Conservation (phyloP, 208 protist species). For the Crithidia brevicula region DNA sequence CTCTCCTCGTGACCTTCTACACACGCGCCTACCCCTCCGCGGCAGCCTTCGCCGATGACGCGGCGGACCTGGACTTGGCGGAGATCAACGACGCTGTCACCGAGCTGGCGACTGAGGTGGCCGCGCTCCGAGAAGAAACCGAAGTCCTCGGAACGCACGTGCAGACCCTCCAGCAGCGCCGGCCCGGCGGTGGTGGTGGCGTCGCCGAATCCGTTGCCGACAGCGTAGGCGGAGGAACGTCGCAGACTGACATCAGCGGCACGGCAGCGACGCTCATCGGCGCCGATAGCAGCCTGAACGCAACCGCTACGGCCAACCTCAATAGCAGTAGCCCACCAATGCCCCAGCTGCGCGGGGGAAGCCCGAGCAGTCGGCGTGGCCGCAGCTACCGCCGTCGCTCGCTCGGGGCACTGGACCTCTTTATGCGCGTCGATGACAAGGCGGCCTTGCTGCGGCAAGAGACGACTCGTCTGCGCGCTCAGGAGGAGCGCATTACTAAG, state of each 20-base stretch:
- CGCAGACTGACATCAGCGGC: slow-evolving; percentile 1
- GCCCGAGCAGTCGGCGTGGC: slow-evolving; percentile 38
- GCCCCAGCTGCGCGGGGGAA: not conserved
- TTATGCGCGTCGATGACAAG: slow-evolving; percentile 79
- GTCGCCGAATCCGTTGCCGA: not conserved
- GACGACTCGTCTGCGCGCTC: slow-evolving; percentile 43
- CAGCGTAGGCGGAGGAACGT: not conserved
- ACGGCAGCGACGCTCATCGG: not conserved
- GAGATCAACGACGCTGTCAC: slow-evolving; percentile 54
- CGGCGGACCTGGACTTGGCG: slow-evolving; percentile 34
- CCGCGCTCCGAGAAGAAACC: slow-evolving; percentile 66
- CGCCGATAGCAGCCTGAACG: not conserved
- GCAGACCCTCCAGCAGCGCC: slow-evolving; percentile 38
- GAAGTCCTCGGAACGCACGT: slow-evolving; percentile 47
- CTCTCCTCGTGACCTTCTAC: slow-evolving; percentile 73
- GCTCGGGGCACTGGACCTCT: slow-evolving; percentile 36
- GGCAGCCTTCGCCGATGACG: slow-evolving; percentile 44
- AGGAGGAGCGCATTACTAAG: slow-evolving; percentile 51
- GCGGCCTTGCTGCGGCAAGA: slow-evolving; percentile 65
- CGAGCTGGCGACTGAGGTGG: slow-evolving; percentile 75
- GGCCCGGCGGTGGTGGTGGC: slow-evolving; percentile 1
- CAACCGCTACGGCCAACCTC: not conserved
- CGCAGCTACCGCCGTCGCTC: slow-evolving; percentile 62
- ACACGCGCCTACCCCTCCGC: slow-evolving; percentile 54
- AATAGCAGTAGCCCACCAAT: slow-evolving; percentile 11